Base-by-base conservation (phyloP, 176 grass and related monocot genomes). In the Aegilops longissima region DNA sequence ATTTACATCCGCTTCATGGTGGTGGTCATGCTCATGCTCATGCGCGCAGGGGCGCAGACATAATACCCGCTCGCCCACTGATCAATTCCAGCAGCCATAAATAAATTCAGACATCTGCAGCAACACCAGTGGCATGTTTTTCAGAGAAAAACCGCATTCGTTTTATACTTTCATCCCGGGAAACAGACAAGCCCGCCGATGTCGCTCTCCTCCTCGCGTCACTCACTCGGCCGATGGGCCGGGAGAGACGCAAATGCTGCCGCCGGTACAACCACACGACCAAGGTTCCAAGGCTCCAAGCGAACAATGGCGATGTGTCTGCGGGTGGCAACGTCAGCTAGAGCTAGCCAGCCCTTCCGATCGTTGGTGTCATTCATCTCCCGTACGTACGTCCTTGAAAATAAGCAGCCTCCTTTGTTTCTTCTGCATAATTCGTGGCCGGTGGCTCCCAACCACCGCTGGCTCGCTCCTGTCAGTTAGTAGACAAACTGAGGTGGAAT, bases 201-300 rank as follows among this genome's bases (percentile, higher is more conserved):
- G 51, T 54, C 16, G 16, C 51, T 16, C 14, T 54, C 51, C 16
- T 29, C 68, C 76, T 67, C 45, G 5, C 80, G 80, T 87, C 80
- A 68, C 80, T 21, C 66, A 4, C 6, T 1, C 17, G 6, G 4
- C 6, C 52, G 52, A 56, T 54, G 4, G 49, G 4, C 8, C 9
- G 70, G 45, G 42, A 18, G 70, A 2, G 42, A 73, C 2, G 35
- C 35, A 59, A 3, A 59, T 9, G 56, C 56, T 59, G 56, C 56
- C 3, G 18, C 18, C 6, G 56, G 56, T 73, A 20, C 8, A 14
- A 9, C 31, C 1, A 73, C 47, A 51, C 24, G 72, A 76, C 45
- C 89, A 35, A 84, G 45, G 58, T 84, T 80, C 80, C 89, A 35
- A 84, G 45, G 58, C 80, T 80, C 80, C 89, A 80, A 62, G 61